Conservation (phyloP, 1,284 basidiomycete genomes). For the Ceratobasidium sp. region DNA sequence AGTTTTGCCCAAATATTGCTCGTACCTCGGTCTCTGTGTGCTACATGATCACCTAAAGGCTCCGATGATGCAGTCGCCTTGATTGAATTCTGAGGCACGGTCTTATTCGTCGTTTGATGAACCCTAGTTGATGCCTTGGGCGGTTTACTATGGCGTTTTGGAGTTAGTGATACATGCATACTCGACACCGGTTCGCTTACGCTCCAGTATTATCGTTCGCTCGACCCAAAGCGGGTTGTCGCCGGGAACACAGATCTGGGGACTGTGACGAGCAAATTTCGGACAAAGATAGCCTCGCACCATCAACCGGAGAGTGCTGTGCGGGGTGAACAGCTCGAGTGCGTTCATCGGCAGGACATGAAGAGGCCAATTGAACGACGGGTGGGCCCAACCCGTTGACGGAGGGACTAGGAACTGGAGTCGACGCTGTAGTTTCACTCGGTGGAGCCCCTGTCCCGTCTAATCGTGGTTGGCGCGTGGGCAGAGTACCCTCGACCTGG, state of each 20-base stretch:
- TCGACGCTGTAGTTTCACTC: slow-evolving; percentile 24
- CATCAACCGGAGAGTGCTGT: background rate
- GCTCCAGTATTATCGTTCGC: background rate
- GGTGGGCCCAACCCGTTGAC: background rate
- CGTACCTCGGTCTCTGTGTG: slow-evolving; percentile 26
- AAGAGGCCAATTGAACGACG: slow-evolving; percentile 12
- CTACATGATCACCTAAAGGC: background rate
- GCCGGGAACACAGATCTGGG: background rate
- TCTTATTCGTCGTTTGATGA: slow-evolving; percentile 33
- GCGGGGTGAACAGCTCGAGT: background rate
- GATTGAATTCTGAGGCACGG: slow-evolving; percentile 34
- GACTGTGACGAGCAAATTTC: background rate
- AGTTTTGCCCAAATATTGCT: slow-evolving; percentile 21
- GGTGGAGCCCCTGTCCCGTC: slow-evolving; percentile 38
- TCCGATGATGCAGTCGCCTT: slow-evolving; percentile 5
- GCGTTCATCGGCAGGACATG: background rate
- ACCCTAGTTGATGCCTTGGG: slow-evolving; percentile 13
- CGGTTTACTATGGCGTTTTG: slow-evolving; percentile 9
- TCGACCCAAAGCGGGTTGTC: background rate
- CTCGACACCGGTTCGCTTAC: slow-evolving; percentile 17
- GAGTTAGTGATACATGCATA: slow-evolving; percentile 38
- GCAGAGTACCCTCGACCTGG: background rate
- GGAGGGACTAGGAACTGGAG: slow-evolving; percentile 12
- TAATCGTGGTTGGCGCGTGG: slow-evolving; percentile 38
- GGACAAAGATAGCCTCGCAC: background rate